These are phyloP conservation scores for Clausena lansium DNA, from an alignment of 345 rosid genomes.

Conservation along the genomic window DNA sequence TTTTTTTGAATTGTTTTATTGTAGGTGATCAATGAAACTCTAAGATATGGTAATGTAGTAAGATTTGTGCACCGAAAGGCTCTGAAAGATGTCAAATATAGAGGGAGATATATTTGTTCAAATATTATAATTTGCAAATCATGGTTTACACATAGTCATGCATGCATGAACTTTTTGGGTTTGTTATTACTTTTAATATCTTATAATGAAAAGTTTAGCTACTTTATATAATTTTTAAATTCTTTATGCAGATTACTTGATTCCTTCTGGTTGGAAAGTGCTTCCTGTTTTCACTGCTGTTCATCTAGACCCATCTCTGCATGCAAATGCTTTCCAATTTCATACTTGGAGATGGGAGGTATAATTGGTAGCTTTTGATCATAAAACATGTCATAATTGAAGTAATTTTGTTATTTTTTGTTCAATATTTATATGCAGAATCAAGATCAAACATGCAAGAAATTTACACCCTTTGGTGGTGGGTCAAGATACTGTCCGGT, in stretches of 20 bases:
- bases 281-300: conserved; percentile 58
- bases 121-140: not conserved
- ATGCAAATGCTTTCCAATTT: conserved; percentile 40
- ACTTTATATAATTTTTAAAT: not conserved
- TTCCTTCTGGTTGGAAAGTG: conserved; percentile 63
- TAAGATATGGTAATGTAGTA: conserved; percentile 52
- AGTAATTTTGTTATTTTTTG: not conserved
- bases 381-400: not conserved
- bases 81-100: conserved; percentile 49
- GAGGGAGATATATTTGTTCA: conserved; percentile 28
- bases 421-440: conserved; percentile 18
- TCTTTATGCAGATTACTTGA: conserved; percentile 35
- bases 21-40: conserved; percentile 58
- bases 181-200: conserved; percentile 7
- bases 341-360: conserved; percentile 73
- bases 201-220: not conserved
- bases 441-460: conserved; percentile 49
- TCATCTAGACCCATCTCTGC: conserved; percentile 48
- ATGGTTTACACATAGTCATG: conserved; percentile 11
- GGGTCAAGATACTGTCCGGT: conserved; percentile 62
- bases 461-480: conserved; percentile 62
- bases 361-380: not conserved
- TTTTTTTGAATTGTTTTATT: conserved; percentile 1
- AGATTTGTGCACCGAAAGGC: conserved; percentile 67
- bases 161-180: conserved; percentile 24